These are phyloP conservation scores for Xylaria grammica DNA, from an alignment of 495 filamentous ascomycete species.

Conservation along the genomic window DNA sequence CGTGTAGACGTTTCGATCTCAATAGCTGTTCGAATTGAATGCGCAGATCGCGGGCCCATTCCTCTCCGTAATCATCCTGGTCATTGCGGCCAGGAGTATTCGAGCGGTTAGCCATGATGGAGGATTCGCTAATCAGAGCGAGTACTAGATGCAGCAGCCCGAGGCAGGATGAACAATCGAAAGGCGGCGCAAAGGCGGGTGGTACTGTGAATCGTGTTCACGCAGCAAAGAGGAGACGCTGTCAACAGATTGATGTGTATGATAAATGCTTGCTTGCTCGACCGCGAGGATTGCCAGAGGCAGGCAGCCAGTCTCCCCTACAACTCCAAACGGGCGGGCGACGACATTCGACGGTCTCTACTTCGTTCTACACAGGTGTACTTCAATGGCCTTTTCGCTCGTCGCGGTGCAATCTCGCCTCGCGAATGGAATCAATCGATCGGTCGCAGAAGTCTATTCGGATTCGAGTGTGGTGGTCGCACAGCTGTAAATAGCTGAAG, in stretches of 20 bases:
- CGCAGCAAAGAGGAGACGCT: not conserved
- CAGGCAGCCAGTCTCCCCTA: slow-evolving; percentile 24
- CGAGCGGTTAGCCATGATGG: slow-evolving; percentile 32
- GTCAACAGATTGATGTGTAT: not conserved
- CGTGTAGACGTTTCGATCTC: slow-evolving; percentile 77
- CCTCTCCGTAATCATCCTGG: slow-evolving; percentile 50
- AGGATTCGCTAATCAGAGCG: not conserved
- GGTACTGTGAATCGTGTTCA: not conserved
- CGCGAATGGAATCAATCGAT: not conserved
- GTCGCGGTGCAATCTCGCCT: not conserved
- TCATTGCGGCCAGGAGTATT: slow-evolving; percentile 26
- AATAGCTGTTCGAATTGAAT: slow-evolving; percentile 78
- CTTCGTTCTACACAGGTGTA: not conserved
- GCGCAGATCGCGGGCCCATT: slow-evolving; percentile 58
- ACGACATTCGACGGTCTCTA: slow-evolving; percentile 17
- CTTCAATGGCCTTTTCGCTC: not conserved
- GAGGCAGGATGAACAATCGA: no score
- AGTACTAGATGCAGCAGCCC: not conserved
- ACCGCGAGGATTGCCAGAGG: slow-evolving; percentile 13
- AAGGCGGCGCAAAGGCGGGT: not conserved
- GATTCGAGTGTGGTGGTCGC: not conserved
- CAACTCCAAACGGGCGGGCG: slow-evolving; percentile 12
- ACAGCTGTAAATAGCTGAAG: not conserved
- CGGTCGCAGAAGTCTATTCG: not conserved
- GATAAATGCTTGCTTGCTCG: not conserved